These are phyloP conservation scores for Solanum chaucha DNA, from an alignment of 257 asterid species.

Conservation along the genomic window DNA sequence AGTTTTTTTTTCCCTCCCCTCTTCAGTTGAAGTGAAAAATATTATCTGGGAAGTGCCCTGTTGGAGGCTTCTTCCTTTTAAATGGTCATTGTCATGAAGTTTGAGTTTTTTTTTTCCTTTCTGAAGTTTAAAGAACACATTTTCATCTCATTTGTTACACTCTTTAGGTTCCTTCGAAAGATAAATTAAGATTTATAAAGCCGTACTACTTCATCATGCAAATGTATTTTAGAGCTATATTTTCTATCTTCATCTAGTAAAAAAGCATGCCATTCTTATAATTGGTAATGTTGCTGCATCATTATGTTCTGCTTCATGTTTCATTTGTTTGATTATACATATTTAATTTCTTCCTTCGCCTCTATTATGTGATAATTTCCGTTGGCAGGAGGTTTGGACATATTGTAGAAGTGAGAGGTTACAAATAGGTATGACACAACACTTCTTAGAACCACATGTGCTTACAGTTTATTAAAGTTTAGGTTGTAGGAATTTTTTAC, in stretches of 20 bases:
- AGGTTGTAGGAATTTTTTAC: slow-evolving; percentile 23
- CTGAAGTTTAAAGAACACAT: background rate
- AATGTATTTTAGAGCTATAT: background rate
- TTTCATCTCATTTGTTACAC: background rate
- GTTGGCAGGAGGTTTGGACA: background rate
- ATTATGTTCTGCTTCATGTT: background rate
- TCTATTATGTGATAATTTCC: background rate
- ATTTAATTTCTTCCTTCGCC: background rate
- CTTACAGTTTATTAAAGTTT: background rate
- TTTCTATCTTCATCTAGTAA: background rate
- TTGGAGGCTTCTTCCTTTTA: background rate
- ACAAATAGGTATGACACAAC: background rate
- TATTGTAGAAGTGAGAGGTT: background rate
- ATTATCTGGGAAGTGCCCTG: background rate
- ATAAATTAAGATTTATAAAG: background rate
- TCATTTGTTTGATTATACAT: background rate
- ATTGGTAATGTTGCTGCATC: background rate
- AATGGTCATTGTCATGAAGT: background rate
- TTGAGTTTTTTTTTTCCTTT: background rate
- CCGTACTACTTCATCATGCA: background rate
- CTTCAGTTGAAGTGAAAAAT: background rate
- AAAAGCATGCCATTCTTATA: background rate
- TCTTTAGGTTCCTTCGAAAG: background rate
- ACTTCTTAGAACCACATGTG: background rate
- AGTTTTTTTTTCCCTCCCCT: background rate